Evolutionary conservation across 2,329 filamentous ascomycete genomes (phyloP).

Genomic region (Cladosporium sp.): DNA sequence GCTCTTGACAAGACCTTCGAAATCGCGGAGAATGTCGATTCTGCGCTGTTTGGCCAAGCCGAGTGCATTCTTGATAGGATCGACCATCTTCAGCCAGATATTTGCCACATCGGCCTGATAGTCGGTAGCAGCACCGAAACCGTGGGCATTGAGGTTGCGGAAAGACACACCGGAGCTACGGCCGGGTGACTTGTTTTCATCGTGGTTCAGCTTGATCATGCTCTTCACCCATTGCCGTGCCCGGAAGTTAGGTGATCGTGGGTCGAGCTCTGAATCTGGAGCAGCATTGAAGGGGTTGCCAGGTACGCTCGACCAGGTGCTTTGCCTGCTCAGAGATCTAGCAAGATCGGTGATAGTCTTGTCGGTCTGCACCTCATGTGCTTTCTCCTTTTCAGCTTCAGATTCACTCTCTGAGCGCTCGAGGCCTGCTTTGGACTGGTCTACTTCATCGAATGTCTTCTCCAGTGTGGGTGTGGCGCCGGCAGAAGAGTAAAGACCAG

Average conservation of each 20-base stretch:
- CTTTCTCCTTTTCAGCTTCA: slow-evolving; percentile 19
- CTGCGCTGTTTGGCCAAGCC: slow-evolving; percentile 28
- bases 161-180: slow-evolving; percentile 47
- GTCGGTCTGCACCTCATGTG: slow-evolving; percentile 25
- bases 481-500: slow-evolving; percentile 17
- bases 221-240: slow-evolving; percentile 47
- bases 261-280: slow-evolving; percentile 43
- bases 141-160: slow-evolving; percentile 45
- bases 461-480: slow-evolving; percentile 15
- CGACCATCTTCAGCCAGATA: slow-evolving; percentile 39
- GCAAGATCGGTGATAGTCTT: slow-evolving; percentile 39
- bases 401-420: slow-evolving; percentile 21
- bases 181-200: slow-evolving; percentile 39
- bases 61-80: slow-evolving; percentile 33
- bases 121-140: slow-evolving; percentile 46
- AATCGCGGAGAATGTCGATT: slow-evolving; percentile 61
- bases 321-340: slow-evolving; percentile 38
- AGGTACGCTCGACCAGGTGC: slow-evolving; percentile 34
- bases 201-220: slow-evolving; percentile 43
- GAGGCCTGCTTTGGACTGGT: slow-evolving; percentile 22
- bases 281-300: slow-evolving; percentile 38
- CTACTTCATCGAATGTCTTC: slow-evolving; percentile 9
- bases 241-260: slow-evolving; percentile 44
- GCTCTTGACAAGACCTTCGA: slow-evolving; percentile 64
- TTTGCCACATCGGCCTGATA: slow-evolving; percentile 51